phyloP scores from a whole-genome alignment of 306 rosid species.

The Hippophae gyantsensis region DNA sequence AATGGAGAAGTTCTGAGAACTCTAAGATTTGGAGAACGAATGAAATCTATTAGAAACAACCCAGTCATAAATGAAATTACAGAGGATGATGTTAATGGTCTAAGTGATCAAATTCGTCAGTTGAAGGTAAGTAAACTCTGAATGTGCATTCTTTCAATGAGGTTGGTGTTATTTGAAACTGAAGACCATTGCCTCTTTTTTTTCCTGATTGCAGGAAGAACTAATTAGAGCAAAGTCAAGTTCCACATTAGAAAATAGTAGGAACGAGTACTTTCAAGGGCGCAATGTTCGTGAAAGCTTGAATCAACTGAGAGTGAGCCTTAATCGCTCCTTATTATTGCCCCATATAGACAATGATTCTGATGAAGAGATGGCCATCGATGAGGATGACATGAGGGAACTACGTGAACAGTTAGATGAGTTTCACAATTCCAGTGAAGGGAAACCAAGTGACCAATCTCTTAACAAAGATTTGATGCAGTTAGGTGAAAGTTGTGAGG shows the following conservation, averaged over 20 bases:
- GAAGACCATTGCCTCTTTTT: not conserved
- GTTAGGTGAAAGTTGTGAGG: conserved; percentile 46
- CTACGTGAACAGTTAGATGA: conserved; percentile 57
- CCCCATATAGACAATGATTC: conserved; percentile 47
- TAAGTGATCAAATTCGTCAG: conserved; percentile 88
- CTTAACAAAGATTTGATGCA: conserved; percentile 39
- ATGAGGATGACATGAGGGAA: conserved; percentile 62
- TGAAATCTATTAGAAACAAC: conserved; percentile 58
- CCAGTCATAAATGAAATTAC: conserved; percentile 82
- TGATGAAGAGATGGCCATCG: conserved; percentile 49
- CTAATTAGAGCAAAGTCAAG: conserved; percentile 69
- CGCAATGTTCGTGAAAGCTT: conserved; percentile 75
- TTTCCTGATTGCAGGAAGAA: conserved; percentile 57
- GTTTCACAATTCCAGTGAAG: conserved; percentile 48
- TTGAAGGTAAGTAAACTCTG: conserved; percentile 49
- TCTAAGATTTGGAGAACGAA: conserved; percentile 79
- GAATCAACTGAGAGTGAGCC: conserved; percentile 69
- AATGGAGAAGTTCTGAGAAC: conserved; percentile 56
- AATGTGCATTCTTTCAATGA: not conserved
- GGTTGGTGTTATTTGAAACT: conserved; percentile 1
- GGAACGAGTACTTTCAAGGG: conserved; percentile 52
- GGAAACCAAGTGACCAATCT: conserved; percentile 25
- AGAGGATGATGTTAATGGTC: conserved; percentile 73
- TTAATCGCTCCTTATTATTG: conserved; percentile 73
- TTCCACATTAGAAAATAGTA: conserved; percentile 30